These are phyloP conservation scores for Schizonepeta tenuifolia DNA, from an alignment of 257 asterid genomes.

Conservation along the genomic window DNA sequence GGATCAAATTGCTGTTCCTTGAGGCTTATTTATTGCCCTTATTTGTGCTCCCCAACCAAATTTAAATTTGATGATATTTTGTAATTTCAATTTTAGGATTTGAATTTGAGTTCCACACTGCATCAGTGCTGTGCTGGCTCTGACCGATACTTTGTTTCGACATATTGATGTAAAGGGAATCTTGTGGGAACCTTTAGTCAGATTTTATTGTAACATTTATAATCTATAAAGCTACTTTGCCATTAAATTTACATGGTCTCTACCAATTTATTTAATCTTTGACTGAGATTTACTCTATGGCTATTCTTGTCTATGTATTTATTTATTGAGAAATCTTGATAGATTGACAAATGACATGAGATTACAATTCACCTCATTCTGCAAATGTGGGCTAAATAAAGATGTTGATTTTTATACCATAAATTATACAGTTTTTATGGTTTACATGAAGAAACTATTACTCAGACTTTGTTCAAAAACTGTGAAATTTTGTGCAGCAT, in stretches of 20 bases:
- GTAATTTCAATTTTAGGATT: constrained; percentile 22
- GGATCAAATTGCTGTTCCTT: constrained; percentile 19
- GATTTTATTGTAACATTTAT: constrained; percentile 15
- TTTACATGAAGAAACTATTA: background rate
- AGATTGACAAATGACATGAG: background rate
- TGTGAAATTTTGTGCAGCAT: background rate
- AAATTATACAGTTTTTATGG: background rate
- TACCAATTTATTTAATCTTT: background rate
- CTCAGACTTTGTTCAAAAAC: background rate
- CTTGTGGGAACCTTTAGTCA: constrained; percentile 8
- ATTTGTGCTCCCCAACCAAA: background rate
- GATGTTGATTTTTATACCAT: background rate
- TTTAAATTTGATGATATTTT: background rate
- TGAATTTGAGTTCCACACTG: constrained; percentile 14
- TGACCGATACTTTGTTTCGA: constrained; percentile 15
- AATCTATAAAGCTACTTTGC: background rate
- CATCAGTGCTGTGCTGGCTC: constrained; percentile 8
- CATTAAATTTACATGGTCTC: background rate
- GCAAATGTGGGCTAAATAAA: background rate
- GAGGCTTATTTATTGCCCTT: constrained; percentile 7
- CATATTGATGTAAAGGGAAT: background rate
- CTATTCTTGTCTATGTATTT: background rate
- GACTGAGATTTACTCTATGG: background rate
- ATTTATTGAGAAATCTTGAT: background rate
- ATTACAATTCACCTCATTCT: background rate